phyloP scores from a whole-genome alignment of 2,329 filamentous ascomycete genomes.

The Aplosporella prunicola region DNA sequence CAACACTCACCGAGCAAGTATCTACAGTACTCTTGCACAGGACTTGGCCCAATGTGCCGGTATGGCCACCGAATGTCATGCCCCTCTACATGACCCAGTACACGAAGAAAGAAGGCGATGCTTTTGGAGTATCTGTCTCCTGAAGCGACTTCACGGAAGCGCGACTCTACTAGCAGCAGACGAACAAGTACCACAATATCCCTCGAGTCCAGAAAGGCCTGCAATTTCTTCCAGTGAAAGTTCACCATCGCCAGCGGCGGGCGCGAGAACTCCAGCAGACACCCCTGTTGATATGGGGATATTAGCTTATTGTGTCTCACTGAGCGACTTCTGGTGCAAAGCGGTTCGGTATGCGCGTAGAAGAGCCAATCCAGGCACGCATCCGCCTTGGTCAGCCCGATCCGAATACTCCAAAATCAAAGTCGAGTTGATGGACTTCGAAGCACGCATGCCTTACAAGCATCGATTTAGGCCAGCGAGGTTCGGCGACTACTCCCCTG shows the following conservation, averaged over 20 bases:
- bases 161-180: conserved; percentile 29
- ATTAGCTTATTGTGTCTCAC: conserved; percentile 36
- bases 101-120: conserved; percentile 24
- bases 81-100: conserved; percentile 11
- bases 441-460: conserved; percentile 41
- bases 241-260: no score
- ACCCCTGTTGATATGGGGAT: conserved; percentile 31
- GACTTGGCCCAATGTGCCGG: conserved; percentile 38
- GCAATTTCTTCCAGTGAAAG: conserved; percentile 15
- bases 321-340: conserved; percentile 42
- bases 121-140: conserved; percentile 26
- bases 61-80: conserved; percentile 28
- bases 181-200: conserved; percentile 27
- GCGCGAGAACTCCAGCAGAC: conserved; percentile 9
- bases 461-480: conserved; percentile 43
- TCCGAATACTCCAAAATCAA: conserved; percentile 46
- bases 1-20: conserved; percentile 36
- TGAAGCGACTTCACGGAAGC: conserved; percentile 25
- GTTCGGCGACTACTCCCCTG: conserved; percentile 33
- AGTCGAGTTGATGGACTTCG: conserved; percentile 42
- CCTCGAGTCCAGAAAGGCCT: conserved; percentile 26
- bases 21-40: conserved; percentile 37
- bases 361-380: conserved; percentile 34
- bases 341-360: conserved; percentile 39
- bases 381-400: conserved; percentile 41